Percentiles rank a stretch among this genome's conserved stretches.
These are phyloP conservation scores for Selaginella tamariscina DNA, from an alignment of 75 land plant genomes.

Conservation along the genomic window DNA sequence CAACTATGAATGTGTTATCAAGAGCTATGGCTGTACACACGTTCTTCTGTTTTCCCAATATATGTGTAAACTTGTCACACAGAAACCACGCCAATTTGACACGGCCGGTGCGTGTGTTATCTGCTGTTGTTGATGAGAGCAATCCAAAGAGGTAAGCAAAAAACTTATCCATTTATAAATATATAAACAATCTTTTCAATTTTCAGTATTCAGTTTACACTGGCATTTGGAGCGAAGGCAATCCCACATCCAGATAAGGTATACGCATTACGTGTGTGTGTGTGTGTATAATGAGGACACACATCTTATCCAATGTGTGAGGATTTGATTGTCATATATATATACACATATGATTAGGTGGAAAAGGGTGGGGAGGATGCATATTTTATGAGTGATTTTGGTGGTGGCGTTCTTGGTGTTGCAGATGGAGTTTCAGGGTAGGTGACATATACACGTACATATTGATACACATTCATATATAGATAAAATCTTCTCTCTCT, in stretches of 20 bases:
- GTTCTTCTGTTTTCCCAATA: neutral
- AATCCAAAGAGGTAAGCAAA: too few species aligned
- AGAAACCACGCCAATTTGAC: neutral
- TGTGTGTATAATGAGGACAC: neutral
- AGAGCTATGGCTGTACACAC: neutral
- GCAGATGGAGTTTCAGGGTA: conserved; percentile 99
- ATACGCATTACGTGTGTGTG: neutral
- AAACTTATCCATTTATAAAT: too few species aligned
- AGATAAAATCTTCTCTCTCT: too few species aligned
- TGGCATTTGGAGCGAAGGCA: conserved; percentile 47
- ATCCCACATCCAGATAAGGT: conserved; percentile 90
- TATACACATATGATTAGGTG: conserved; percentile 33
- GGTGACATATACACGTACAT: conserved; percentile 12
- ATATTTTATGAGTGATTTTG: conserved; percentile 53
- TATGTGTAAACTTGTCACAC: too few species aligned
- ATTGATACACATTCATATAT: neutral
- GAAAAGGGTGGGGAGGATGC: conserved; percentile 99
- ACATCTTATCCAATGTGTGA: conserved; percentile 8
- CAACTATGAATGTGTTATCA: too few species aligned
- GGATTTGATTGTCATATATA: neutral
- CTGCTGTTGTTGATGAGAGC: neutral
- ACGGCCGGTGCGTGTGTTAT: neutral
- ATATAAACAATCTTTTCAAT: too few species aligned
- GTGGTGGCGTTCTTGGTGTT: conserved; percentile 79
- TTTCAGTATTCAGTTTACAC: conserved; percentile 40